These are phyloP conservation scores for Naegleria lovaniensis DNA, from an alignment of 208 protist species.

Conservation along the genomic window DNA sequence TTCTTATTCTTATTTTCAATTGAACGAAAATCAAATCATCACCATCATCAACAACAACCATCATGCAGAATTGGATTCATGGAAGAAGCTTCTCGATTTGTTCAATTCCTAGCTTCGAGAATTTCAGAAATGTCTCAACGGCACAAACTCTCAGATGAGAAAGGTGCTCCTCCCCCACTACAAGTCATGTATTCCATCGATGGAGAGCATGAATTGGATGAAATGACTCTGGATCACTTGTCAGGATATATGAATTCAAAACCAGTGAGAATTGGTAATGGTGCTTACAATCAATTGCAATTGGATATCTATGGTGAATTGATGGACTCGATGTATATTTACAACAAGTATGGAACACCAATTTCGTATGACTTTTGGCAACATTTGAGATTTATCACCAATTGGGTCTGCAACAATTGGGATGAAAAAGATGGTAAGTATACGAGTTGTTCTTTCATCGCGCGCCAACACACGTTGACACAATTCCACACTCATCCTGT, in stretches of 20 bases:
- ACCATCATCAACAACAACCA: too few species aligned
- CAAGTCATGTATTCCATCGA: constrained; percentile 48
- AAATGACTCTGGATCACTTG: constrained; percentile 40
- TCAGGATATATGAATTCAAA: constrained; percentile 44
- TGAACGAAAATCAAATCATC: too few species aligned
- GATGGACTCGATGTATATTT: constrained; percentile 44
- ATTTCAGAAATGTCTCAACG: constrained; percentile 35
- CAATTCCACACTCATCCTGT: too few species aligned
- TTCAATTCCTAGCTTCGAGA: constrained; percentile 42
- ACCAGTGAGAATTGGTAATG: constrained; percentile 51
- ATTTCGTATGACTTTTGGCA: constrained; percentile 52
- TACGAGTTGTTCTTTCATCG: constrained; percentile 18
- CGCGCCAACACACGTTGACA: too few species aligned
- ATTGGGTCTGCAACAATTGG: constrained; percentile 47
- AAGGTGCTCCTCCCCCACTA: not conserved
- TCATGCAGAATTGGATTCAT: constrained; percentile 42
- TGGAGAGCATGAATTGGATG: constrained; percentile 39
- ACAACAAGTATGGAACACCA: constrained; percentile 38
- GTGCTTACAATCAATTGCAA: constrained; percentile 51
- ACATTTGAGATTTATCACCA: constrained; percentile 40
- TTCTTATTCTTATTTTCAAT: too few species aligned
- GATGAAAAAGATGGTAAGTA: constrained; percentile 36
- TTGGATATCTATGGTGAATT: constrained; percentile 54
- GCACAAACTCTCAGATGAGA: not conserved
- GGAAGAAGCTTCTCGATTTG: constrained; percentile 48